Evolutionary conservation across 2,329 filamentous ascomycete genomes (phyloP).

Genomic region (Diaporthe longicolla): DNA sequence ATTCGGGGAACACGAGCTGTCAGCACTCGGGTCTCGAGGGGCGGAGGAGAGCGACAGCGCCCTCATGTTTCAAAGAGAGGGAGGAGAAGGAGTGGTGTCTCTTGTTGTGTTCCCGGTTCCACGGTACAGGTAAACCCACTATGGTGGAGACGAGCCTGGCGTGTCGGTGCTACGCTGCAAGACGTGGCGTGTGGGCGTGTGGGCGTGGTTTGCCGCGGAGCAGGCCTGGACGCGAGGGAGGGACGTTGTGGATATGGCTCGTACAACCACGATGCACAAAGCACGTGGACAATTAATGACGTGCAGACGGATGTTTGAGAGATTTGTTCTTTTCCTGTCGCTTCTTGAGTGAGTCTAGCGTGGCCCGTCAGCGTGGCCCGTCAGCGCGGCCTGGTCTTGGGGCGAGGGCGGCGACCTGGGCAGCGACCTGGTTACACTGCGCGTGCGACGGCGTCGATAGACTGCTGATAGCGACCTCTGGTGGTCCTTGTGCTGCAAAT

Average conservation of each 20-base stretch:
- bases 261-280: constrained; percentile 33
- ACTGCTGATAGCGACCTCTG: constrained; percentile 4
- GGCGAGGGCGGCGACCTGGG: constrained; percentile 1
- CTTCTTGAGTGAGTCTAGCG: constrained; percentile 20
- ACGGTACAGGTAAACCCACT: constrained; percentile 23
- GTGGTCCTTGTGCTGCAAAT: neutral
- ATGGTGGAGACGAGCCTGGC: constrained; percentile 10
- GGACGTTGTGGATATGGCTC: constrained; percentile 33
- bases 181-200: neutral
- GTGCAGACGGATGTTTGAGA: constrained; percentile 34
- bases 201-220: neutral
- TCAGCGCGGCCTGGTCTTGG: constrained; percentile 14
- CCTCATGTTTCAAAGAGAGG: constrained; percentile 24
- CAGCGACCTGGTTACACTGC: constrained; percentile 24
- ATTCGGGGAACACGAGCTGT: constrained; percentile 16
- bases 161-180: constrained; percentile 22
- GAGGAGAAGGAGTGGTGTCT: constrained; percentile 7
- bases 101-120: constrained; percentile 18
- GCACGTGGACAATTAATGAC: constrained; percentile 38
- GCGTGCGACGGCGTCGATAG: constrained; percentile 2
- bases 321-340: neutral
- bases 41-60: neutral
- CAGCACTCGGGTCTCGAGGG: constrained; percentile 31
- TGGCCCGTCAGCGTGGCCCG: constrained; percentile 26
- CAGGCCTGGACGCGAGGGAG: neutral